Evolutionary conservation across 2,329 filamentous ascomycete species (phyloP).

Genomic region (Plectosphaerella cucumerina): DNA sequence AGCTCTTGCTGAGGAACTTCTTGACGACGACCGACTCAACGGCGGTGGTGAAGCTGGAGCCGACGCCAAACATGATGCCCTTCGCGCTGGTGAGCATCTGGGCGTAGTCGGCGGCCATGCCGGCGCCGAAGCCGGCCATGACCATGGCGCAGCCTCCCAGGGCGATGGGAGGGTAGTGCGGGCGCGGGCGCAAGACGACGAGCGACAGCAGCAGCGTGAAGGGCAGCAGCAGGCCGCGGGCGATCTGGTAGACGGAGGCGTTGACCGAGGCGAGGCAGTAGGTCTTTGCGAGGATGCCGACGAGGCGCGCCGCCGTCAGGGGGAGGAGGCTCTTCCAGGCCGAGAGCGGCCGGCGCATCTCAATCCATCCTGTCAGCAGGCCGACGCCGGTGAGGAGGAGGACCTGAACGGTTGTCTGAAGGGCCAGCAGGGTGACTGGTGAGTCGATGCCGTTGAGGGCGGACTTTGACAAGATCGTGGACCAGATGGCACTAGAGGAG

Average conservation of each 20-base stretch:
- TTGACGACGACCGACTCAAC: slow-evolving; percentile 21
- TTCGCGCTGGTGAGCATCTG: slow-evolving; percentile 21
- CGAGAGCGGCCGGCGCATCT: slow-evolving; percentile 15
- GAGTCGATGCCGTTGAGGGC: slow-evolving; percentile 20
- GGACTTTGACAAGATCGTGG: slow-evolving; percentile 20
- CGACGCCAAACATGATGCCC: slow-evolving; percentile 18
- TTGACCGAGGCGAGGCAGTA: slow-evolving; percentile 22
- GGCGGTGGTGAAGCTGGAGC: slow-evolving; percentile 20
- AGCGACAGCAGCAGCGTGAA: slow-evolving; percentile 20
- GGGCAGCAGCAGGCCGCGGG: slow-evolving; percentile 18
- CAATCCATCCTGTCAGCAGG: slow-evolving; percentile 17
- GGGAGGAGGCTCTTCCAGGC: slow-evolving; percentile 19
- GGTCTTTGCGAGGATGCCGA: slow-evolving; percentile 20
- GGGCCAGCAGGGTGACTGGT: slow-evolving; percentile 18
- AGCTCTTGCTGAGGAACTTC: slow-evolving; percentile 19
- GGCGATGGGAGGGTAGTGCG: slow-evolving; percentile 20
- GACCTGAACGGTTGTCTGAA: slow-evolving; percentile 19
- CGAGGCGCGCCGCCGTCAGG: slow-evolving; percentile 18
- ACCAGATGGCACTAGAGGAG: slow-evolving; percentile 20
- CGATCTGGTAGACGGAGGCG: slow-evolving; percentile 21
- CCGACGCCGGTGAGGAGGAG: slow-evolving; percentile 17
- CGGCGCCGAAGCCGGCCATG: slow-evolving; percentile 20
- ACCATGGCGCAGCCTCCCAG: slow-evolving; percentile 20
- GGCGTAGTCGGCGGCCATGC: slow-evolving; percentile 20
- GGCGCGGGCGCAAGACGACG: slow-evolving; percentile 19